Evolutionary conservation across 768 basidiomycete genomes (phyloP), one percentile per base, ranked within the genome.

Genomic region (Boletus vermiculosoides): DNA sequence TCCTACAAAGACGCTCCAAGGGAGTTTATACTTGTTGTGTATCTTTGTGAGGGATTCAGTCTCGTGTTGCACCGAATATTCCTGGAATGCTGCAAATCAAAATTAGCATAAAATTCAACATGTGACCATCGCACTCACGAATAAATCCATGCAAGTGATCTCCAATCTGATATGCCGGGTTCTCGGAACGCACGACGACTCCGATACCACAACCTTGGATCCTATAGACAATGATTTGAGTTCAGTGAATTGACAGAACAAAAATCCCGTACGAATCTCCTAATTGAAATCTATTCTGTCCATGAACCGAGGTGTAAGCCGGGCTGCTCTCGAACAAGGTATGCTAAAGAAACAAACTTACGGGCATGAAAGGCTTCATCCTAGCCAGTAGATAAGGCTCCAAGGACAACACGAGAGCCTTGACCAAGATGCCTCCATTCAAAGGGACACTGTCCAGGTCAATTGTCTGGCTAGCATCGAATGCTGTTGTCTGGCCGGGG

Each of bases 381-480:
- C 65, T 63, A 11, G 71, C 70, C 16, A 76, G 59, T 57, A 79
- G 28, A 59, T 77, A 79, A 0, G 80, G 80, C 50, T 82, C 82
- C 40, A 82, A 63, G 16, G 76, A 77, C 16, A 83, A 60, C 6
- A 72, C 74, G 16, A 85, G 73, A 0, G 75, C 76, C 66, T 84
- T 85, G 60, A 83, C 45, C 9, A 86, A 63, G 53, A 82, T 63
- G 0, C 80, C 79, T 0, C 80, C 79, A 20, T 80, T 66, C 41
- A 83, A 65, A 2, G 76, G 65, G 0, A 75, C 76, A 30, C 63
- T 76, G 18, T 82, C 79, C 20, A 78, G 61, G 59, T 85, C 83
- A 61, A 86, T 84, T 1, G 71, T 77, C 52, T 76, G 63, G 0
- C 70, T 76, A 5, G 55, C 68, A 55, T 84, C 81, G 56, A 80